phyloP scores from a whole-genome alignment of 192 early-diverging fungal species.

The Chytriomyces confervae region DNA sequence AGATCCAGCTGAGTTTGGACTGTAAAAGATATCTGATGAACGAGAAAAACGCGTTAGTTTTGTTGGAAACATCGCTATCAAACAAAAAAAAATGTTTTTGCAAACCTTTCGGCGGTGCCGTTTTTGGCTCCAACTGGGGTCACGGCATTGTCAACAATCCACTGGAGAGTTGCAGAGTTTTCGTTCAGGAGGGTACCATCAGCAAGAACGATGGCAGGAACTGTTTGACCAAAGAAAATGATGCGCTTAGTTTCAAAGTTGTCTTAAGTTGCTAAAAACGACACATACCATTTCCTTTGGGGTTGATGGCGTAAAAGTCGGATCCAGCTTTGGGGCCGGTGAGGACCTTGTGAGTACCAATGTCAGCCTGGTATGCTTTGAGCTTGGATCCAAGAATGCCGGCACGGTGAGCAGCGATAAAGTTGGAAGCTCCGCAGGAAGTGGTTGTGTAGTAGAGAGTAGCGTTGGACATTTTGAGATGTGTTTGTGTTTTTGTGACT shows the following conservation, averaged over 20 bases:
- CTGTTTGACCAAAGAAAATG: no score
- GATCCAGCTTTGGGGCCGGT: constrained; percentile 27
- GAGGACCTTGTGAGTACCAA: constrained; percentile 25
- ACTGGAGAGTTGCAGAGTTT: constrained; percentile 38
- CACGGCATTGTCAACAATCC: constrained; percentile 38
- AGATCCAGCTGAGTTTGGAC: constrained; percentile 40
- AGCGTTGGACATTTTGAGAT: not conserved
- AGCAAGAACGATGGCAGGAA: constrained; percentile 35
- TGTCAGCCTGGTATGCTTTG: constrained; percentile 31
- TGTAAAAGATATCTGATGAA: constrained; percentile 36
- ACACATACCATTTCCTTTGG: constrained; percentile 40
- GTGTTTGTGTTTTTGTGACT: no score
- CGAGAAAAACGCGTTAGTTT: no score
- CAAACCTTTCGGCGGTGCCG: constrained; percentile 11
- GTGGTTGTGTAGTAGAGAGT: constrained; percentile 38
- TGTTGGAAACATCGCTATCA: not conserved
- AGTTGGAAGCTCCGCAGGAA: constrained; percentile 39
- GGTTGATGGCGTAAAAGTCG: constrained; percentile 40
- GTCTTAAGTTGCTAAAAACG: not conserved
- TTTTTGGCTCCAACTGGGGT: not conserved
- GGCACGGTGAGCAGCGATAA: constrained; percentile 38
- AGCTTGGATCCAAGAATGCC: constrained; percentile 34
- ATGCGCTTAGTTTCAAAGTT: not conserved
- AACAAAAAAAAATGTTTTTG: not conserved
- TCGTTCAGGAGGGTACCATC: constrained; percentile 45